Evolutionary conservation across 2,329 filamentous ascomycete species (phyloP), one percentile per base, ranked within the genome.

Genomic region (Thielaviopsis ethacetica): DNA sequence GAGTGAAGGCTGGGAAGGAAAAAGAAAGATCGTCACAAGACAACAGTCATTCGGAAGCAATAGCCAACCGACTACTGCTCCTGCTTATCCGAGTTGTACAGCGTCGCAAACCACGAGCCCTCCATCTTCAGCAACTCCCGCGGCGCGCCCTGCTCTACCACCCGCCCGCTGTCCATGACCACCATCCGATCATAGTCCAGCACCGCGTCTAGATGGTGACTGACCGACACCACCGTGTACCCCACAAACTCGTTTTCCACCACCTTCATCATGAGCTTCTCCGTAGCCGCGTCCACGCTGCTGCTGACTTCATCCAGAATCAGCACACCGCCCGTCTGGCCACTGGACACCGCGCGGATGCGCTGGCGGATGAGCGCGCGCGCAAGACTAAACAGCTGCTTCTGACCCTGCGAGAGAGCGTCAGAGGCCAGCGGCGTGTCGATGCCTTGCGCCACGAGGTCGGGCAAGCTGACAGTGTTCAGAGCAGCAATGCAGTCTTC

Each of bases 371-470:
- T n/a, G 9, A 59, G 30, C 0, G 80, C 82, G 0, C 82, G 69
- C 0, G 78, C 82, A 1, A 86, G 73, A 62, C 77, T 81, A 63
- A 86, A 83, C 0, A 86, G 72, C 64, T 86, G 83, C 53, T 75
- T 76, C 66, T 86, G 82, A 0, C 83, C 83, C 41, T 77, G 75
- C 4, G 74, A 77, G 5, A 83, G 70, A 56, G 73, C 70, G 6
- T 77, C 71, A 1, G 73, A 68, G 19, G 72, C 71, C 62, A 84
- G 73, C 1, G 60, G 63, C 0, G 66, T 65, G 3, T 65, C 62
- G 0, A 75, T 62, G 0, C 72, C 71, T 4, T 67, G 65, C 5
- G 55, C 30, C 15, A 49, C 53, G 12, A 65, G 53, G 0, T 73
- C 64, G 12, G 71, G 67, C 0, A 54, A 41, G 30, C 66, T 68